phyloP scores from a whole-genome alignment of 768 basidiomycete genomes.

The Suillus cothurnatus region DNA sequence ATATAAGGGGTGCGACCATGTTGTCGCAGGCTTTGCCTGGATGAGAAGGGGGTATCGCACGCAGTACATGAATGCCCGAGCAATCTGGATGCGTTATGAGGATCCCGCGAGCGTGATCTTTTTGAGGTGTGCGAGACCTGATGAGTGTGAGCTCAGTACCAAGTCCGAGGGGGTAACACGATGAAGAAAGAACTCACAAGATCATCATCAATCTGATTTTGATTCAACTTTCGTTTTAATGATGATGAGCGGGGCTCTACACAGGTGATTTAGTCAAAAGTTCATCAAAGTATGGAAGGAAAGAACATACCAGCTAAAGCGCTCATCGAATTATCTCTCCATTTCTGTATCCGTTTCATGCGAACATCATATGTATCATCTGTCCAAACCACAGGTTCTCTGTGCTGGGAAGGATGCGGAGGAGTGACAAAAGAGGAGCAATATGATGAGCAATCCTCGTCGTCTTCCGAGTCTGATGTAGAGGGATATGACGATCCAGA shows the following conservation, averaged over 20 bases:
- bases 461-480: slow-evolving; percentile 37
- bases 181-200: slow-evolving; percentile 36
- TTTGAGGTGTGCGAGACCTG: slow-evolving; percentile 59
- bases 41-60: slow-evolving; percentile 68
- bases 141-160: slow-evolving; percentile 16
- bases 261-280: slow-evolving; percentile 9
- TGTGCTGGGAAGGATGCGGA: slow-evolving; percentile 36
- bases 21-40: slow-evolving; percentile 57
- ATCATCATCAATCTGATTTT: slow-evolving; percentile 44
- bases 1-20: slow-evolving; percentile 56
- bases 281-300: slow-evolving; percentile 1
- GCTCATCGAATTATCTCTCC: slow-evolving; percentile 63
- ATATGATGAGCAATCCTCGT: slow-evolving; percentile 65
- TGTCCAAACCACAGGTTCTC: slow-evolving; percentile 29
- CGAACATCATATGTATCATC: slow-evolving; percentile 56
- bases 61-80: slow-evolving; percentile 70
- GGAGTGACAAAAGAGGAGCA: slow-evolving; percentile 65
- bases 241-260: slow-evolving; percentile 33
- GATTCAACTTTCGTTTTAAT: slow-evolving; percentile 49
- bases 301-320: slow-evolving; percentile 42
- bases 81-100: slow-evolving; percentile 39
- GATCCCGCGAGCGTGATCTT: slow-evolving; percentile 52
- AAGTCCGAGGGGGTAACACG: slow-evolving; percentile 9
- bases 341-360: slow-evolving; percentile 69
- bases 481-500: slow-evolving; percentile 38